These are phyloP conservation scores for Aspergillus hancockii DNA, from an alignment of 495 filamentous ascomycete genomes.

Conservation along the genomic window DNA sequence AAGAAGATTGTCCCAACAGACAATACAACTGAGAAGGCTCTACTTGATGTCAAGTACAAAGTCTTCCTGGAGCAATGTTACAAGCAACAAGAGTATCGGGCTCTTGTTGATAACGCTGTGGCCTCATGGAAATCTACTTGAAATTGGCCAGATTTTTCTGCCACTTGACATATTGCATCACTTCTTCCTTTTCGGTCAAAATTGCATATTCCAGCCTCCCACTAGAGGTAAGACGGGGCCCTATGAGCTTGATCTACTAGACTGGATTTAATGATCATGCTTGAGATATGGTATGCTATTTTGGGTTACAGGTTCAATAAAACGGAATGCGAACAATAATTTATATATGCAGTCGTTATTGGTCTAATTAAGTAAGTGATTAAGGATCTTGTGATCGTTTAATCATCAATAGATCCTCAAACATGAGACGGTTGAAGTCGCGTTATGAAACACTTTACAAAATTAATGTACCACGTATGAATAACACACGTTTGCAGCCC, in stretches of 20 bases:
- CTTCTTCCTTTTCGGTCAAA: neutral
- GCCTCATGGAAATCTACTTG: constrained; percentile 33
- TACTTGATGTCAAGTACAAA: constrained; percentile 84
- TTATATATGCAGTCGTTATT: neutral
- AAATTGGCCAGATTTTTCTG: neutral
- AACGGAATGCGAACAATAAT: neutral
- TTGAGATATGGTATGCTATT: neutral
- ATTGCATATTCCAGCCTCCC: neutral
- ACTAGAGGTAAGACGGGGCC: neutral
- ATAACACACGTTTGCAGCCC: neutral
- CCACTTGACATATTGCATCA: neutral
- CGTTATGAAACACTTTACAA: neutral
- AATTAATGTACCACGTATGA: neutral
- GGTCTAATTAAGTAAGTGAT: neutral
- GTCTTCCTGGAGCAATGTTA: constrained; percentile 66
- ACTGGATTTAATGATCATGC: neutral
- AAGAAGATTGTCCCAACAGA: constrained; percentile 71
- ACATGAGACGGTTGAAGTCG: too few species aligned
- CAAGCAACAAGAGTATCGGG: constrained; percentile 59
- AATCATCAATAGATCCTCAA: too few species aligned
- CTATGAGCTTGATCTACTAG: neutral
- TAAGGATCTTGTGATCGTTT: too few species aligned
- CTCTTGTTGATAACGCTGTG: constrained; percentile 64
- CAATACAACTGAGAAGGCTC: constrained; percentile 70
- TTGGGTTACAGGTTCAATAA: neutral